Percentiles rank a stretch among this genome's conserved stretches.
Conservation (phyloP, 805 yeast species). For the Candida tallmaniae region DNA sequence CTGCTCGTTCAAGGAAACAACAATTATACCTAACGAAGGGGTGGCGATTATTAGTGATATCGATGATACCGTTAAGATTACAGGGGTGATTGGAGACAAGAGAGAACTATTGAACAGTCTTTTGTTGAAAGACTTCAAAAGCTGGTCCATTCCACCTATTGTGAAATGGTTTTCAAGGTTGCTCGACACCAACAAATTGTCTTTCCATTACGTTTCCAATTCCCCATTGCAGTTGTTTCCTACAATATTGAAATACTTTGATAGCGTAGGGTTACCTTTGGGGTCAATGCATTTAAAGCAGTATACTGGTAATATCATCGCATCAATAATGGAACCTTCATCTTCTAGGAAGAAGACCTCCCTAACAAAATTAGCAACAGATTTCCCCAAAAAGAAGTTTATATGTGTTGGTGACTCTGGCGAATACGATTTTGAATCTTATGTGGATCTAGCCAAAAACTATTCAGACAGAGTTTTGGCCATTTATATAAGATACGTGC, state of each 20-base stretch:
- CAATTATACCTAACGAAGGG: conserved; percentile 44
- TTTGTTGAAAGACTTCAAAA: conserved; percentile 57
- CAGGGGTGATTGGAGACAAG: conserved; percentile 89
- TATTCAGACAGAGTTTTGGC: conserved; percentile 65
- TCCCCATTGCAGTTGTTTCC: conserved; percentile 88
- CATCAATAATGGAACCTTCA: conserved; percentile 83
- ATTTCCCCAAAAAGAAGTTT: conserved; percentile 75
- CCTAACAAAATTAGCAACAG: conserved; percentile 56
- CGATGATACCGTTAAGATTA: conserved; percentile 88
- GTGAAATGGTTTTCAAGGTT: conserved; percentile 66
- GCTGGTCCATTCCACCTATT: conserved; percentile 74
- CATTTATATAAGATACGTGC: conserved; percentile 77
- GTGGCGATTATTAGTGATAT: conserved; percentile 82
- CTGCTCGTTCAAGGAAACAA: conserved; percentile 42
- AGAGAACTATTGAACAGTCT: conserved; percentile 77
- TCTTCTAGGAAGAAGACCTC: conserved; percentile 72
- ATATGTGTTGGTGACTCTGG: conserved; percentile 93
- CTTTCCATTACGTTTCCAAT: conserved; percentile 93
- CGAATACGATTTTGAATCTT: conserved; percentile 91
- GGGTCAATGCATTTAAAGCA: conserved; percentile 88
- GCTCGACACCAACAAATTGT: conserved; percentile 37
- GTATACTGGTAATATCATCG: conserved; percentile 76
- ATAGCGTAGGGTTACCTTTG: conserved; percentile 54
- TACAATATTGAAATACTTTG: conserved; percentile 54
- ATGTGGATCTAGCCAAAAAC: conserved; percentile 58